These are phyloP conservation scores for Erodium maritimum DNA, from an alignment of 345 rosid species.

Conservation along the genomic window DNA sequence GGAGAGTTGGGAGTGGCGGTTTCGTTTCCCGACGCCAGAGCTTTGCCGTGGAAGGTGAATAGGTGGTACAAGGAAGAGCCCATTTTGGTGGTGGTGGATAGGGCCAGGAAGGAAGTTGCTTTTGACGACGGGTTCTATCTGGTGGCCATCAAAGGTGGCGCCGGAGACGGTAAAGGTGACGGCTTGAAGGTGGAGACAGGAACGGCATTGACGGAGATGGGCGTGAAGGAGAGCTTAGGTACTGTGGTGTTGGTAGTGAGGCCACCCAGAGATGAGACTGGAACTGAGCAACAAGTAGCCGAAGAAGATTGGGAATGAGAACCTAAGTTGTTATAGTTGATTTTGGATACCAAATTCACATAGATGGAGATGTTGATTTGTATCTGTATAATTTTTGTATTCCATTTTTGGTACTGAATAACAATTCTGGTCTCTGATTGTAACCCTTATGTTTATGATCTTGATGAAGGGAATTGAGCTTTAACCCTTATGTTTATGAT, in stretches of 20 bases:
- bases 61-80: conserved; percentile 64
- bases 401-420: too few species aligned
- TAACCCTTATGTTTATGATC: too few species aligned
- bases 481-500: too few species aligned
- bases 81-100: conserved; percentile 58
- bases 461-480: too few species aligned
- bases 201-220: conserved; percentile 37
- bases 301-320: conserved; percentile 74
- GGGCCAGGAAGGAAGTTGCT: conserved; percentile 44
- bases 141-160: conserved; percentile 23
- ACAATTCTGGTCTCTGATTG: too few species aligned
- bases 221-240: conserved; percentile 52
- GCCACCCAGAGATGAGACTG: conserved; percentile 59
- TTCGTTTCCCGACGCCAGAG: conserved; percentile 57
- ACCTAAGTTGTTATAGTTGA: background rate
- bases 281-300: conserved; percentile 43
- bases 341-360: too few species aligned
- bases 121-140: conserved; percentile 58
- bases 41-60: conserved; percentile 62
- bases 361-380: too few species aligned
- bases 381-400: too few species aligned
- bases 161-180: conserved; percentile 18
- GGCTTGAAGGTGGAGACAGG: conserved; percentile 68
- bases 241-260: conserved; percentile 56
- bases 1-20: conserved; percentile 58